Evolutionary conservation across 2,329 filamentous ascomycete species (phyloP).

Genomic region (Massarina eburnea): DNA sequence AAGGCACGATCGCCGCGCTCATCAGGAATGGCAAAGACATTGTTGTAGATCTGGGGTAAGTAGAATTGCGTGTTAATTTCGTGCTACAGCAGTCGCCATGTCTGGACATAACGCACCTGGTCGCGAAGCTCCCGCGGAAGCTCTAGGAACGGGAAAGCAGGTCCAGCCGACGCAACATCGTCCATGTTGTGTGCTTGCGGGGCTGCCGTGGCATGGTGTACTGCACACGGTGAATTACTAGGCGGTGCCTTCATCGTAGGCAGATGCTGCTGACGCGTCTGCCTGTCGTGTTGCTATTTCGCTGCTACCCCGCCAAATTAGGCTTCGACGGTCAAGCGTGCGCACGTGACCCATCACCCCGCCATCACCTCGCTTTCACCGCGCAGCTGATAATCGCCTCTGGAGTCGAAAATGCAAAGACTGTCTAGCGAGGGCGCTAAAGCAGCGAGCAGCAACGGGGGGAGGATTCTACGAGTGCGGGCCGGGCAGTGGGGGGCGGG

Average conservation of each 20-base stretch:
- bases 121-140: conserved; percentile 43
- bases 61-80: conserved; percentile 2
- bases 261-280: neutral
- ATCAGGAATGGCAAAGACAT: conserved; percentile 28
- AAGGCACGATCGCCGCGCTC: conserved; percentile 26
- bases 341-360: conserved; percentile 5
- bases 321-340: neutral
- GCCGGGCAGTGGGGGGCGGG: neutral
- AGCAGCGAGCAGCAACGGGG: neutral
- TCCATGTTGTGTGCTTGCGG: neutral
- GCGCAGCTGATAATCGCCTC: neutral
- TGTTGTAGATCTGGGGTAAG: conserved; percentile 33
- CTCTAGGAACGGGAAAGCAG: conserved; percentile 31
- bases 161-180: neutral
- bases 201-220: neutral
- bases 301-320: neutral
- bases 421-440: neutral
- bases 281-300: neutral
- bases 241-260: neutral
- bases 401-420: neutral
- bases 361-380: neutral
- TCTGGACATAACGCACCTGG: conserved; percentile 21
- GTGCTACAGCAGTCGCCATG: neutral
- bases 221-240: neutral
- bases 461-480: neutral